Conservation (phyloP, 306 rosid genomes). For the Gleditsia sinensis region DNA sequence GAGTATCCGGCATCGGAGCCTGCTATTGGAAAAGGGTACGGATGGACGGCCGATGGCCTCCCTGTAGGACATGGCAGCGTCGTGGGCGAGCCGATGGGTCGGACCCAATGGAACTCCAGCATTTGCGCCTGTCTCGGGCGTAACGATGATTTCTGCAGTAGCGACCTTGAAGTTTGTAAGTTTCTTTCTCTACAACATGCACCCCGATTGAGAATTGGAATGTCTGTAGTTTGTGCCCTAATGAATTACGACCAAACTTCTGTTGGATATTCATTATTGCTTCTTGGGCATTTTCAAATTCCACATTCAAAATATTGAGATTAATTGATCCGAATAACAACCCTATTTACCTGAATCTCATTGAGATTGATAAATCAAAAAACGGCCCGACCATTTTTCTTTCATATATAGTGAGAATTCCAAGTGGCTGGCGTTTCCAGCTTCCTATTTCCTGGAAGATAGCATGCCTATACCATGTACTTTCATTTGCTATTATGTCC, state of each 20-base stretch:
- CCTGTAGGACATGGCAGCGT: conserved; percentile 80
- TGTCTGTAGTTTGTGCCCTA: not conserved
- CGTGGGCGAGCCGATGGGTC: conserved; percentile 81
- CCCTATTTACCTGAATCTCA: not conserved
- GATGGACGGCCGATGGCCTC: conserved; percentile 83
- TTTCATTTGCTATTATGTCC: not conserved
- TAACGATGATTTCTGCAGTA: conserved; percentile 84
- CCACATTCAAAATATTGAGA: not conserved
- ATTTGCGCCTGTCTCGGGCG: conserved; percentile 84
- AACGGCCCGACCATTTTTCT: not conserved
- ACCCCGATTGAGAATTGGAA: not conserved
- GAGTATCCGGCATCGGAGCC: conserved; percentile 34
- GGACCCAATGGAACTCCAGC: conserved; percentile 73
- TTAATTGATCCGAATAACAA: not conserved
- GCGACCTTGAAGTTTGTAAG: conserved; percentile 99
- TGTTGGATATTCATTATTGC: not conserved
- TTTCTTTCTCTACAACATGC: not conserved
- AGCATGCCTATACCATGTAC: not conserved
- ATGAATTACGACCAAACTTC: not conserved
- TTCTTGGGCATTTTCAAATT: not conserved
- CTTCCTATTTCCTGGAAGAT: not conserved
- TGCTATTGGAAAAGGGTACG: conserved; percentile 37
- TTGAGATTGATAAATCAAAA: not conserved
- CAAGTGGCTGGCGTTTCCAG: not conserved
- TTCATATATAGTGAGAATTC: not conserved